Evolutionary conservation across 2,329 filamentous ascomycete genomes (phyloP).

Genomic region (Botrytis hyacinthi): DNA sequence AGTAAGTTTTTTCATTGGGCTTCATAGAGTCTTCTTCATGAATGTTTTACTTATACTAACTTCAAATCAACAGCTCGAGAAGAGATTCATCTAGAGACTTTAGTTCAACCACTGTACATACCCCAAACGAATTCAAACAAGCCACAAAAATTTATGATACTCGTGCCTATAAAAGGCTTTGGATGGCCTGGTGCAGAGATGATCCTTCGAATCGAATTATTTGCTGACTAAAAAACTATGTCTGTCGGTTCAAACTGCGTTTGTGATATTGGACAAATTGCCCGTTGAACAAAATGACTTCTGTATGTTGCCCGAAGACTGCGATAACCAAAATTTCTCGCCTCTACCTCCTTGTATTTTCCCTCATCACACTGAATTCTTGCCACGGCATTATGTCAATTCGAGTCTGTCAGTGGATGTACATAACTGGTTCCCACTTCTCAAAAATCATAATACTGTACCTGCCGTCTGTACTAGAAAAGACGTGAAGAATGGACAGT

Average conservation of each 20-base stretch:
- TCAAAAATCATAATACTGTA: background rate
- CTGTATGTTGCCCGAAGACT: background rate
- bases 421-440: background rate
- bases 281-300: background rate
- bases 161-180: background rate
- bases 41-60: conserved; percentile 17
- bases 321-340: background rate
- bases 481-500: too few species aligned
- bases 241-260: background rate
- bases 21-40: background rate
- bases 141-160: background rate
- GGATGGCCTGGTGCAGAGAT: background rate
- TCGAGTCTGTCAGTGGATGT: background rate
- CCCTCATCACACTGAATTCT: background rate
- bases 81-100: conserved; percentile 33
- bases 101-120: conserved; percentile 28
- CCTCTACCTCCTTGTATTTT: background rate
- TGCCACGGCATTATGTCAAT: background rate
- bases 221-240: background rate
- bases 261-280: background rate
- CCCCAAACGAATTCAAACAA: conserved; percentile 9
- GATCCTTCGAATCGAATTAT: background rate
- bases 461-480: background rate
- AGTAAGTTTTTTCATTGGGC: conserved; percentile 35
- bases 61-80: conserved; percentile 33